Conservation (phyloP, 306 rosid genomes). For the Vigna reflexopilosa region DNA sequence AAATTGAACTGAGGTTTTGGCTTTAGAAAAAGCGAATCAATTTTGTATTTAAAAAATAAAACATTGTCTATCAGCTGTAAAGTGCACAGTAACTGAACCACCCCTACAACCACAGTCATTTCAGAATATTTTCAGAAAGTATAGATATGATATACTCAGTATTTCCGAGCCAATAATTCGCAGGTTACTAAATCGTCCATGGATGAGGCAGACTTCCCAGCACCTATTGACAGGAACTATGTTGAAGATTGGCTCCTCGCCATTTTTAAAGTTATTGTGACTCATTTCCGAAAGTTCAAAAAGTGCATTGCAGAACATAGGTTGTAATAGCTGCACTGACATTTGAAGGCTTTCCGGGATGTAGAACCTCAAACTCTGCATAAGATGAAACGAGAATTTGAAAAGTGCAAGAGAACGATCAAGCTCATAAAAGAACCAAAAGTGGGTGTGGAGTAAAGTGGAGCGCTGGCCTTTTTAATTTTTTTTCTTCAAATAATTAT, state of each 20-base stretch:
- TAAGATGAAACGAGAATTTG: constrained; percentile 22
- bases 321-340: constrained; percentile 56
- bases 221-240: constrained; percentile 81
- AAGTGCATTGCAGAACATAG: constrained; percentile 62
- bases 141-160: constrained; percentile 42
- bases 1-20: background rate
- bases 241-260: constrained; percentile 76
- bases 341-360: constrained; percentile 61
- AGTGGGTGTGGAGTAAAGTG: background rate
- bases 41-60: background rate
- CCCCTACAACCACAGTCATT: constrained; percentile 4
- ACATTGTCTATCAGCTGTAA: constrained; percentile 6
- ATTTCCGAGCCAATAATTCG: constrained; percentile 75
- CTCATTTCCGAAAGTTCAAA: constrained; percentile 62
- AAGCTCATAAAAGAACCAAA: constrained; percentile 9
- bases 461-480: background rate
- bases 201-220: constrained; percentile 69
- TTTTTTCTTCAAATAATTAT: background rate
- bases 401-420: constrained; percentile 16
- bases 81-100: constrained; percentile 17
- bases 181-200: constrained; percentile 76
- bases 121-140: background rate
- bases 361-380: constrained; percentile 85
- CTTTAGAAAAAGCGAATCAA: background rate
- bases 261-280: constrained; percentile 44